These are phyloP conservation scores for Naganishia cerealis DNA, from an alignment of 1,284 basidiomycete genomes.

Conservation along the genomic window DNA sequence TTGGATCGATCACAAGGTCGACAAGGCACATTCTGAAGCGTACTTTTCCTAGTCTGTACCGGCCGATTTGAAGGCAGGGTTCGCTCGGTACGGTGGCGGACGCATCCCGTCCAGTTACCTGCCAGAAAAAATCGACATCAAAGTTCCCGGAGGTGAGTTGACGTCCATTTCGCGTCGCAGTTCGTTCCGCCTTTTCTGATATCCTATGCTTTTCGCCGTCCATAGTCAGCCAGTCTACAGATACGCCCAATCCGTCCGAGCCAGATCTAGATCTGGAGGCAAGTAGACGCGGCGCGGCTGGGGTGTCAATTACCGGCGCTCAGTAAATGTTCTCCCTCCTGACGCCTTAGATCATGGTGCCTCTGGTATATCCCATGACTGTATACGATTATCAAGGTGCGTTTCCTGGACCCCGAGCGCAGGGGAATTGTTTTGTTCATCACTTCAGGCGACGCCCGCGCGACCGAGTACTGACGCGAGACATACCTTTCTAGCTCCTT, in stretches of 20 bases:
- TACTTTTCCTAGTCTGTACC: neutral
- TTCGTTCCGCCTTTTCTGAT: too few species aligned
- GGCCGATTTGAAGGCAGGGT: constrained; percentile 21
- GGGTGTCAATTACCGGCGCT: neutral
- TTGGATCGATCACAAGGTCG: neutral
- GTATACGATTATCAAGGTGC: constrained; percentile 23
- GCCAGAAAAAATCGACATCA: constrained; percentile 23
- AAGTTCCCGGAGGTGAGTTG: constrained; percentile 20
- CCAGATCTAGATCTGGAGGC: constrained; percentile 26
- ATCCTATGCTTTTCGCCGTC: neutral
- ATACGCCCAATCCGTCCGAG: constrained; percentile 13
- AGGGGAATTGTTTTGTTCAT: neutral
- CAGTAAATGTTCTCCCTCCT: neutral
- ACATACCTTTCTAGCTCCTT: neutral
- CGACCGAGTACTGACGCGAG: neutral
- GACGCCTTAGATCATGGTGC: constrained; percentile 12
- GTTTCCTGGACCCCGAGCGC: too few species aligned
- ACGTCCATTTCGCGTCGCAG: too few species aligned
- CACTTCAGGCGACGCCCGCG: neutral
- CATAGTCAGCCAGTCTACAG: constrained; percentile 14
- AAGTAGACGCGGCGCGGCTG: neutral
- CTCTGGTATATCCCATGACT: constrained; percentile 22
- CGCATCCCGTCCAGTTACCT: constrained; percentile 4
- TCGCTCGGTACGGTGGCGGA: constrained; percentile 12
- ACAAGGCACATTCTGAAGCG: neutral